These are phyloP conservation scores for Trichosporon sp. DNA, from an alignment of 1,284 basidiomycete genomes.

Conservation along the genomic window DNA sequence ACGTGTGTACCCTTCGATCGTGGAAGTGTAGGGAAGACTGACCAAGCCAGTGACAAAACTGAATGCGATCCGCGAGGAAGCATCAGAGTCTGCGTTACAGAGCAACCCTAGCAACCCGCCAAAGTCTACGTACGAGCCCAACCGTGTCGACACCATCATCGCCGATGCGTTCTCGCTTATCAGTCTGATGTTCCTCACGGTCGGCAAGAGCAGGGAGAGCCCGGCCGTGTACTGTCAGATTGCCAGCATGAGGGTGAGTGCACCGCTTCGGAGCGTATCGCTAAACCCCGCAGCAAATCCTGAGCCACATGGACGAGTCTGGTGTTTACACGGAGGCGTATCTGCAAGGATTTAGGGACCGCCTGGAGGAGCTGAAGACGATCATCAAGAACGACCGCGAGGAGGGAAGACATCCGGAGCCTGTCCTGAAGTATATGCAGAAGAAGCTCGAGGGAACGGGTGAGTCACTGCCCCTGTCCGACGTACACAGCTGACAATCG, in stretches of 20 bases:
- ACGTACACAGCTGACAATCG: neutral
- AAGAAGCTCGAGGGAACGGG: constrained; percentile 88
- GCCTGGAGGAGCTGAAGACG: constrained; percentile 69
- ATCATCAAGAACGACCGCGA: constrained; percentile 79
- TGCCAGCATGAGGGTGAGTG: constrained; percentile 82
- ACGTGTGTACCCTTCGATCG: constrained; percentile 54
- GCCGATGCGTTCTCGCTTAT: constrained; percentile 88
- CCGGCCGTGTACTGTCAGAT: constrained; percentile 92
- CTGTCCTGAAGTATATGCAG: constrained; percentile 84
- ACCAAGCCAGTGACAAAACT: constrained; percentile 70
- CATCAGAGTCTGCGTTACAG: constrained; percentile 23
- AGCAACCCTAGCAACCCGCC: constrained; percentile 6
- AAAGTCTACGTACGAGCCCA: constrained; percentile 56
- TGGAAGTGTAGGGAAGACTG: neutral
- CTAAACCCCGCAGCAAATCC: constrained; percentile 67
- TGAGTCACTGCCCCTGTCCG: constrained; percentile 52
- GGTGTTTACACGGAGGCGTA: constrained; percentile 87
- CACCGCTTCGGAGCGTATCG: neutral
- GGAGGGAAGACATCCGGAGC: constrained; percentile 74
- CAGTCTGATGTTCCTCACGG: constrained; percentile 87
- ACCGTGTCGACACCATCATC: constrained; percentile 84
- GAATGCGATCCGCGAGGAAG: constrained; percentile 77
- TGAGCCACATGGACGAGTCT: constrained; percentile 89
- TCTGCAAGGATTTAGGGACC: constrained; percentile 74
- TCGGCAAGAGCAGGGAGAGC: constrained; percentile 86